Evolutionary conservation across 192 early-diverging fungal genomes (phyloP), one percentile per base, ranked within the genome.

Genomic region (Helicostylum pulchrum): DNA sequence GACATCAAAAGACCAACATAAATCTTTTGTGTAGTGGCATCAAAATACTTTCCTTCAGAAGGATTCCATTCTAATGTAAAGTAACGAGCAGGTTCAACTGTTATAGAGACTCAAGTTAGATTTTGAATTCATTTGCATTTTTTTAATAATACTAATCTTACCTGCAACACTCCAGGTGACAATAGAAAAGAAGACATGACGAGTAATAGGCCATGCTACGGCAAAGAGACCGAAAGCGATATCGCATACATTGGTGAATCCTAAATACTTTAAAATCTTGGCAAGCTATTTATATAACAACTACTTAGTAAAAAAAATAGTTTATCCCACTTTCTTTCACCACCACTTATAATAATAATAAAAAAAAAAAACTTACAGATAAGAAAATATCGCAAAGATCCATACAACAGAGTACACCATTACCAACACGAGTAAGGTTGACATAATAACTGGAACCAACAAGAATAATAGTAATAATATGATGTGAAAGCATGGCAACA

Each of bases 381-480:
- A 92, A 77, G 60, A 90, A 84, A 39, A 94, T 85, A 70, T 94
- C 92, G 15, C 88, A 77, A 44, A 90, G 78, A 72, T 94, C 92
- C 87, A 92, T 88, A 70, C 78, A 80, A 52, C 83, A 81, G 53
- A 94, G 71, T 20, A 92, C 81, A 52, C 85, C 88, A 58, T 92
- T 88, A n/a, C 92, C 92, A 57, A 92, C 81, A 21, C 88, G 85
- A 8, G 85, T 88, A 55, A 80, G 90, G 67, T 92, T 86, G 65
- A 71, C 79, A 48, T 66, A 81, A 65, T 92, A 87, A 11, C 86
- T 87, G 55, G 77, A 69, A 47, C 78, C 79, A 26, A 92, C 73
- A 21, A 94, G 71, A 0, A 78, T 75, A 53, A 83, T 84, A 15
- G 92, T 92, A 17, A 94, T 85, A 23, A 89, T 70, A 69, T 94